A percentile compares a stretch with the other conserved stretches of the same genome.
phyloP scores from a whole-genome alignment of 2,329 filamentous ascomycete species.

The Penicillium sp. region DNA sequence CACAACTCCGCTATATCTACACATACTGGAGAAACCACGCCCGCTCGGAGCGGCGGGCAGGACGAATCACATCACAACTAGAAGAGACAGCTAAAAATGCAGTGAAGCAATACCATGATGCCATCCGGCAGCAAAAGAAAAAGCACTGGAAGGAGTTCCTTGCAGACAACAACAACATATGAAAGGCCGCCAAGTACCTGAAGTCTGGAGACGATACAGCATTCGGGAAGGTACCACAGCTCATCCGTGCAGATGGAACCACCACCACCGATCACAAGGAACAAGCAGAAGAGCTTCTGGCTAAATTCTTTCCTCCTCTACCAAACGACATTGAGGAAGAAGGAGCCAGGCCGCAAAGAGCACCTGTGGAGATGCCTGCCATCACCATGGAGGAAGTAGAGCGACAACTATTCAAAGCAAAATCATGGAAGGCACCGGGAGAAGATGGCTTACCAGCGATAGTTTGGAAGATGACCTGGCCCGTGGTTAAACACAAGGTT shows the following conservation, averaged over 20 bases:
- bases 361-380: no score
- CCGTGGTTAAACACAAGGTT: no score
- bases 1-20: constrained; percentile 13
- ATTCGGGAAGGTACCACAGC: constrained; percentile 13
- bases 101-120: constrained; percentile 16
- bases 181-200: constrained; percentile 22
- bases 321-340: constrained; percentile 13
- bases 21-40: constrained; percentile 13
- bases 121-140: constrained; percentile 20
- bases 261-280: constrained; percentile 9
- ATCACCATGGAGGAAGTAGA: no score
- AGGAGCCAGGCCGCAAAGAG: constrained; percentile 9
- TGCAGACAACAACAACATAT: constrained; percentile 21
- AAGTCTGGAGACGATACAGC: constrained; percentile 13
- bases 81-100: constrained; percentile 18
- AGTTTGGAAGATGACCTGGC: no score
- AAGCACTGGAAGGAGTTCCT: constrained; percentile 22
- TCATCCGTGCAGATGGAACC: no score
- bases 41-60: constrained; percentile 8
- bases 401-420: no score
- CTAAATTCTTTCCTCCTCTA: constrained; percentile 15
- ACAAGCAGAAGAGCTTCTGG: no score
- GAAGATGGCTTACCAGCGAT: no score
- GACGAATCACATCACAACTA: constrained; percentile 17
- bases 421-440: no score